A percentile compares a stretch with the other conserved stretches of the same genome.
Conservation (phyloP, 768 basidiomycete species). For the Termitomyces sp. region DNA sequence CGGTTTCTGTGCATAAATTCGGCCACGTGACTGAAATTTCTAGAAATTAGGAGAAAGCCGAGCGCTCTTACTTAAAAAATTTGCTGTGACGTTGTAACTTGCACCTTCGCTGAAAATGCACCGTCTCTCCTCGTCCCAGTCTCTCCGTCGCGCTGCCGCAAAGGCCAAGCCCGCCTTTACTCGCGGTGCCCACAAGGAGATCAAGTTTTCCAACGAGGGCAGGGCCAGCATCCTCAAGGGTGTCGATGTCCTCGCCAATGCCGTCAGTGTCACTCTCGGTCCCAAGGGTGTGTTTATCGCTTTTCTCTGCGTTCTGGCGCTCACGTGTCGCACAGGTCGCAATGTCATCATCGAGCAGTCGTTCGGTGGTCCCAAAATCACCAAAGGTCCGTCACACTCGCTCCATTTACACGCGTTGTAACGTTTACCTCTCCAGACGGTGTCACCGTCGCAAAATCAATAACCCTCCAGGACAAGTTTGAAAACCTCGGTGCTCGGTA, state of each 20-base stretch:
- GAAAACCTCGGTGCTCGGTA: slow-evolving; percentile 98
- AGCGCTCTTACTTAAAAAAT: slow-evolving; percentile 7
- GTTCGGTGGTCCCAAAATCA: slow-evolving; percentile 89
- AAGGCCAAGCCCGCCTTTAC: slow-evolving; percentile 50
- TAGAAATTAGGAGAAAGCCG: slow-evolving; percentile 14
- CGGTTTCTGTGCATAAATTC: slow-evolving; percentile 10
- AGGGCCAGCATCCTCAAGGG: slow-evolving; percentile 91
- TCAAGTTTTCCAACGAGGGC: slow-evolving; percentile 95
- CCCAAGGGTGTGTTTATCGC: slow-evolving; percentile 68
- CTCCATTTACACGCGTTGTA: neutral
- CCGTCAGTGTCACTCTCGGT: slow-evolving; percentile 93
- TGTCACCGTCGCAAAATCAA: slow-evolving; percentile 96
- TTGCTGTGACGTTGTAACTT: slow-evolving; percentile 5
- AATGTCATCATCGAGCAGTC: slow-evolving; percentile 98
- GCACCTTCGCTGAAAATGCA: slow-evolving; percentile 47
- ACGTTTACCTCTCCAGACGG: slow-evolving; percentile 54
- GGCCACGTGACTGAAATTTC: slow-evolving; percentile 13
- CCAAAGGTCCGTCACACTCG: slow-evolving; percentile 63
- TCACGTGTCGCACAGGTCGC: slow-evolving; percentile 49
- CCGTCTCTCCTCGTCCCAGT: slow-evolving; percentile 62
- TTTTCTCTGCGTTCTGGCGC: neutral
- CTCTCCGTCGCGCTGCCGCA: slow-evolving; percentile 62
- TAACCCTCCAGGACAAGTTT: slow-evolving; percentile 94
- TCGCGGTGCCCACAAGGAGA: slow-evolving; percentile 90
- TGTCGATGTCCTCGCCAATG: slow-evolving; percentile 95